Base-by-base conservation (phyloP, 345 rosid genomes). In the Populus alba region DNA sequence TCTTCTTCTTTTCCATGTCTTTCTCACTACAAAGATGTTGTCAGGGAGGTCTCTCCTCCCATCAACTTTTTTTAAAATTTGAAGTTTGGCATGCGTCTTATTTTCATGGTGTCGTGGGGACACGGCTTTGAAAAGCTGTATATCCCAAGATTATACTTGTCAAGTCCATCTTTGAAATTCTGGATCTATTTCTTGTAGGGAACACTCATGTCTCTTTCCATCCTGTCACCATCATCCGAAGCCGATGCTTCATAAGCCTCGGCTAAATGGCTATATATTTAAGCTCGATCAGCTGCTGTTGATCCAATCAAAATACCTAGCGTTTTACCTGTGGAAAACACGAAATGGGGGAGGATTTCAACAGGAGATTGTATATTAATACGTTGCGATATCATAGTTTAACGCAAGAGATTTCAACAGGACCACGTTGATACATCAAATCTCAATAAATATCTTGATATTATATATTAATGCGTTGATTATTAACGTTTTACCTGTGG, bases 121-220 rank as follows among this genome's bases (percentile, higher is more conserved):
- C 72, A 33, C 66, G 71, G 23, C 35, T n/a, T 35, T 66, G 78
- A 51, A 75, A 49, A 49, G 49, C 47, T 49, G n/a, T 33, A 35
- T 71, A n/a, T 22, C 22, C 23, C 15, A 66, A 47, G 9, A 55
- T 22, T 51, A 75, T 33, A 31, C 20, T 33, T 22, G 67, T 49
- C 3, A 8, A 66, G 5, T 8, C 61, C 29, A 65, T 31, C 22
- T 65, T 66, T 66, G 43, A 75, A 47, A 75, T 20, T 22, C 47
- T 31, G 47, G 62, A 63, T 31, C 20, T 13, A 31, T 53, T 53
- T 25, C 41, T 72, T 57, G 13, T 1, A 66, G 7, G 71, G 8
- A 67, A 76, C 72, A 76, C 72, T 51, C 53, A 3, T 27, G 49
- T 76, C 78, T 51, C 72, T 49, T 23, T 76, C 72, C 27, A 16